A percentile compares a stretch with the other conserved stretches of the same genome.
These are phyloP conservation scores for Vachellia pachyceras DNA, from an alignment of 306 rosid genomes.

Conservation along the genomic window DNA sequence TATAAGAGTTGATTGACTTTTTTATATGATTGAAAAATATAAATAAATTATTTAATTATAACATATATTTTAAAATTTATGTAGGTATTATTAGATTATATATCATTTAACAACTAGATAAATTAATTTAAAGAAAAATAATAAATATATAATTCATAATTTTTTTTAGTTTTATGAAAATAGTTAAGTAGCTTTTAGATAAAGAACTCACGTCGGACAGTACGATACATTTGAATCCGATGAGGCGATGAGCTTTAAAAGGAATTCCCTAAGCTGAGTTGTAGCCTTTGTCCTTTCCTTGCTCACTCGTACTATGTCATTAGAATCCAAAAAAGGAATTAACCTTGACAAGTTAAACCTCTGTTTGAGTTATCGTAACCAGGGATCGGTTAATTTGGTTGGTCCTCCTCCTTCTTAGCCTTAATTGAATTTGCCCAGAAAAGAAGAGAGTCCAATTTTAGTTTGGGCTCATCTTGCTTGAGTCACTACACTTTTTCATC, in stretches of 20 bases:
- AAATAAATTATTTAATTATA: too few relatives aligned
- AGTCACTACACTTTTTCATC: background rate
- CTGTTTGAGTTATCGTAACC: background rate
- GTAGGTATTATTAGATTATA: too few relatives aligned
- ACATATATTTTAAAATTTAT: too few relatives aligned
- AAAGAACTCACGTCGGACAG: too few relatives aligned
- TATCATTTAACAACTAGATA: too few relatives aligned
- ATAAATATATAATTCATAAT: too few relatives aligned
- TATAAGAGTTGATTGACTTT: too few relatives aligned
- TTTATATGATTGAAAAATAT: too few relatives aligned
- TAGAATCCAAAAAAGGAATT: background rate
- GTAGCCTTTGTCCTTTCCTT: background rate
- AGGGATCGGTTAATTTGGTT: background rate
- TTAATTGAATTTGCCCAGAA: background rate
- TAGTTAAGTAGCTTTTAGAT: too few relatives aligned
- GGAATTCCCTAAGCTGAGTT: background rate
- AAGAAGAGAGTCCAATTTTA: background rate
- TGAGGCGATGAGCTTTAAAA: background rate
- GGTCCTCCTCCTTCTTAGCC: background rate
- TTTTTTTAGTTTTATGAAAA: too few relatives aligned
- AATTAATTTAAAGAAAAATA: too few relatives aligned
- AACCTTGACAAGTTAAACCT: background rate
- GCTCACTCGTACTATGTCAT: background rate
- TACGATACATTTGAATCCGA: background rate
- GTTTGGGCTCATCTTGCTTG: background rate